These are phyloP conservation scores for Arabidopsis lyrata DNA, from an alignment of 441 rosid genomes.

Conservation along the genomic window DNA sequence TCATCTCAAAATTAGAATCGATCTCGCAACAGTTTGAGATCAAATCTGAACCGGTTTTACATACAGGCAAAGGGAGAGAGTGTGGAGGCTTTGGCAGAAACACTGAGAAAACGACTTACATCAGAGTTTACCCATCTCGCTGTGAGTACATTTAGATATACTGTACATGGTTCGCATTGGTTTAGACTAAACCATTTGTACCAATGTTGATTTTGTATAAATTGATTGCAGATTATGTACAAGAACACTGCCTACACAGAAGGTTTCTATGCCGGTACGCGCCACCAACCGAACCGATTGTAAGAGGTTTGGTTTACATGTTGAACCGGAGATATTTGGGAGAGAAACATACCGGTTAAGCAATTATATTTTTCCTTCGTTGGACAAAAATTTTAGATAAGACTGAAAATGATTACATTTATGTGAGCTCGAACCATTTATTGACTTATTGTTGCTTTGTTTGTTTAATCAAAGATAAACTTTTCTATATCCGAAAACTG, in stretches of 20 bases:
- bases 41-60: conserved; percentile 1
- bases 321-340: conserved; percentile 16
- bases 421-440: background rate
- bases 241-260: conserved; percentile 71
- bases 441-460: conserved; percentile 7
- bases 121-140: conserved; percentile 70
- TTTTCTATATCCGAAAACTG: background rate
- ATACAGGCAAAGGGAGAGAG: conserved; percentile 58
- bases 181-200: conserved; percentile 11
- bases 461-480: background rate
- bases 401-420: background rate
- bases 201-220: conserved; percentile 8
- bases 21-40: background rate
- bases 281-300: conserved; percentile 43
- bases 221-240: conserved; percentile 67
- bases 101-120: conserved; percentile 54
- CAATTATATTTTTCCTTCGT: background rate
- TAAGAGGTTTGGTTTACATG: conserved; percentile 26
- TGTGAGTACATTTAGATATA: conserved; percentile 51
- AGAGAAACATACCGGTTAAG: conserved; percentile 8
- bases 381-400: conserved; percentile 8
- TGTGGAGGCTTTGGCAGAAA: conserved; percentile 50
- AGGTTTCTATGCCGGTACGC: conserved; percentile 63
- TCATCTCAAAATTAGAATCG: background rate
- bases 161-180: background rate